Evolutionary conservation across 306 rosid genomes (phyloP), one percentile per base, ranked within the genome.

Genomic region (Malus fusca): DNA sequence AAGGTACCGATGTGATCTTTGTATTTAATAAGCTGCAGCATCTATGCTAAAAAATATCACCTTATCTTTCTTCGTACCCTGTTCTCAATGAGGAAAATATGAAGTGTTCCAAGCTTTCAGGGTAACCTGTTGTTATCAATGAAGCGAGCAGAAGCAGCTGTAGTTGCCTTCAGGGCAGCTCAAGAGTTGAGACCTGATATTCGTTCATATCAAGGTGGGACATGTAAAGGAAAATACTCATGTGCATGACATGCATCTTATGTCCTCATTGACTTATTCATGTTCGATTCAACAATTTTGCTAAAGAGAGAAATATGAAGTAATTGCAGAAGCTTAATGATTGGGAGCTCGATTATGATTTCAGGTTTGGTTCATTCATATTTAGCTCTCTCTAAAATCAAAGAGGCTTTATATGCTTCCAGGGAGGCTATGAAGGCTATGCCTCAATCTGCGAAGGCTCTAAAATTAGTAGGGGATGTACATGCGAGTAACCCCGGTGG

Each of bases 351-450:
- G n/a, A 69, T 64, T 82, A 60, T 76, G 81, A 33, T 84, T 85
- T 60, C 85, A 96, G 99, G 98, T 77, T 87, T 96, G 86, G 99
- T 96, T 77, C 98, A 92, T 80, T 90, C 99, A 51, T 91, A 89
- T 86, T 83, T 96, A 82, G 88, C 90, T 56, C 92, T 96, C 72
- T 83, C 90, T 69, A 96, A 96, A 87, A 82, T 87, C 65, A 96
- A 96, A 84, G 99, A 96, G 84, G 98, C 99, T 78, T 79, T 96
- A 69, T 89, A 96, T 88, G 97, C 98, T 72, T 84, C 99, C 10
- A 88, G 99, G 88, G 99, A 92, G 85, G 99, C 99, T 59, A 92
- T 96, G 99, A 96, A 91, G 82, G 97, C 98, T 83, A 96, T 92
- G 97, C 99, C 99, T 81, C 98, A 96, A 77, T 96, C 98, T 2